These are phyloP conservation scores for Handroanthus guayacan DNA, from an alignment of 257 asterid species.

Conservation along the genomic window DNA sequence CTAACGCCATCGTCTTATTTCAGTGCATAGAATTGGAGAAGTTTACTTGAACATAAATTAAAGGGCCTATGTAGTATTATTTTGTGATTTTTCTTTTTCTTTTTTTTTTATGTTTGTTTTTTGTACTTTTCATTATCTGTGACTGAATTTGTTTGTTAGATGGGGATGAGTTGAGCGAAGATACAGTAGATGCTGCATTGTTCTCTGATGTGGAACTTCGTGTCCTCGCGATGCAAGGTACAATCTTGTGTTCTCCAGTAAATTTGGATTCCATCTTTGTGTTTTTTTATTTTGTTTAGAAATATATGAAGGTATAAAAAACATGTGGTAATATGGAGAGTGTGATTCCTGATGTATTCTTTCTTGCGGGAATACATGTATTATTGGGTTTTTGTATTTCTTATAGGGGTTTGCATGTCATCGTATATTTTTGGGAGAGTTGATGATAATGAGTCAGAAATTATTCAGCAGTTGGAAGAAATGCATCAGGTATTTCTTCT, in stretches of 20 bases:
- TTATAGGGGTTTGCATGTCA: slow-evolving; percentile 78
- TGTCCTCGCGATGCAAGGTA: slow-evolving; percentile 73
- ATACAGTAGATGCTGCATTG: slow-evolving; percentile 56
- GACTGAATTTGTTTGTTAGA: slow-evolving; percentile 42
- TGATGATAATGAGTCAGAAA: slow-evolving; percentile 46
- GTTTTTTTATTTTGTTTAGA: not conserved
- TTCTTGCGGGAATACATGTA: not conserved
- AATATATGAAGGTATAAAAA: not conserved
- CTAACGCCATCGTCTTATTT: slow-evolving; percentile 1
- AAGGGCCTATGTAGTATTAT: not conserved
- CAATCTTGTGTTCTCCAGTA: slow-evolving; percentile 15
- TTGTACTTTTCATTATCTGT: slow-evolving; percentile 18
- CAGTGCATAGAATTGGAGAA: not conserved
- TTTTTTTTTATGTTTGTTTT: slow-evolving; percentile 4
- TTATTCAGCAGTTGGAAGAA: slow-evolving; percentile 71
- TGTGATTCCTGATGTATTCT: not conserved
- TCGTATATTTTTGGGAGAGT: slow-evolving; percentile 59
- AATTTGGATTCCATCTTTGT: not conserved
- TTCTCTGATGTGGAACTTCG: slow-evolving; percentile 72
- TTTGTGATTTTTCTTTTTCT: not conserved
- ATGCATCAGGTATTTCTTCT: slow-evolving; percentile 66
- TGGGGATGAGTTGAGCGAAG: slow-evolving; percentile 41
- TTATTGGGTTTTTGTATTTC: slow-evolving; percentile 8
- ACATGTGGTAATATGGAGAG: not conserved
- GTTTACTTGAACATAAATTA: not conserved